A percentile compares a stretch with the other conserved stretches of the same genome.
Conservation (phyloP, 352 stramenopile species). For the Blastocystis sp. region DNA sequence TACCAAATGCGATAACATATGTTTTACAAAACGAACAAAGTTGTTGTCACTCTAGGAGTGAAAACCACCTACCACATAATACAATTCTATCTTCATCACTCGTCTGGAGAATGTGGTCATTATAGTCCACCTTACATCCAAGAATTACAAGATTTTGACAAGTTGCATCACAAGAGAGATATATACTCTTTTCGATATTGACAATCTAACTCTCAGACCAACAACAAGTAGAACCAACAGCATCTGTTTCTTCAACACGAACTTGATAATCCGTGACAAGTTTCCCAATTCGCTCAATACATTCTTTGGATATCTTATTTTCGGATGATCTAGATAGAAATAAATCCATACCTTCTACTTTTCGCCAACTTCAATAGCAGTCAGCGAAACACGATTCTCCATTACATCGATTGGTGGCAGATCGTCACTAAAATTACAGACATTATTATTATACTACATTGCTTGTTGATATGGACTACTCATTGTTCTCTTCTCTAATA, state of each 20-base stretch:
- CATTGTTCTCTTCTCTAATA: neutral
- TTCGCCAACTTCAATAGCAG: neutral
- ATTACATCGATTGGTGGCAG: neutral
- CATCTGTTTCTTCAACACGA: slow-evolving; percentile 8
- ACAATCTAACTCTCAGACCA: neutral
- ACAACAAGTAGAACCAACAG: neutral
- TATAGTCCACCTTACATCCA: neutral
- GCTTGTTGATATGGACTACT: neutral
- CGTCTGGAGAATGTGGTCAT: neutral
- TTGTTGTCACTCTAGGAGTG: neutral
- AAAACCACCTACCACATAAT: neutral
- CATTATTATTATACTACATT: neutral
- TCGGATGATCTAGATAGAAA: neutral
- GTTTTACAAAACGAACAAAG: neutral
- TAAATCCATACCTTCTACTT: neutral
- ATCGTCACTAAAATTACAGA: neutral
- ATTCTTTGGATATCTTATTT: slow-evolving; percentile 1
- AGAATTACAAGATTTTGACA: slow-evolving; percentile 25
- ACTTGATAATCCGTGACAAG: neutral
- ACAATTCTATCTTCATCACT: neutral
- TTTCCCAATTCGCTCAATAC: neutral
- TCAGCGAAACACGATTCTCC: neutral
- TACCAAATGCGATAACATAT: neutral
- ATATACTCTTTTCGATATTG: neutral
- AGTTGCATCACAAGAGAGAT: neutral